Base-by-base conservation (phyloP, 1,139 yeast species). In the Petasospora rhodanensis region DNA sequence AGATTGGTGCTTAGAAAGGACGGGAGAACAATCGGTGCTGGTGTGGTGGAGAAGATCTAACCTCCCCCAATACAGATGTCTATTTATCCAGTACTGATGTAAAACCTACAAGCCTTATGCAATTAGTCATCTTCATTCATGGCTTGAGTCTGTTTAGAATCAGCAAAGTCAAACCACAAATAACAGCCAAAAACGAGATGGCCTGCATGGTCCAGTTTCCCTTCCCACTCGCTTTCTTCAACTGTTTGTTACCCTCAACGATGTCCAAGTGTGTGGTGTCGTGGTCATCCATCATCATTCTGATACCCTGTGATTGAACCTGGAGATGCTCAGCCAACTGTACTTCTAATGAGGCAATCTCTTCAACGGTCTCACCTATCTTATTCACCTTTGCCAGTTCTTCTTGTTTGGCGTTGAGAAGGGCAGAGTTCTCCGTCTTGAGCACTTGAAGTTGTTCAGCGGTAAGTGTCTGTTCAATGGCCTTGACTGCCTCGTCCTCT, bases 11-110 rank as follows among this genome's bases (percentile, higher is more conserved):
- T 91, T 28, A 76, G 98, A 52, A 76, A 81, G 49, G 95, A 85
- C 47, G 96, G 97, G 3, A 54, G 66, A 18, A 86, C 96, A 0
- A 72, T 91, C 30, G 97, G 95, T 8, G 96, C 96, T 0, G 97
- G 97, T 18, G 68, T 66, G 2, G 77, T 79, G 17, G 54, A 50
- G 32, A 39, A 34, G 17, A 27, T 41, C 14, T 30, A 21, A 32
- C n/a, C n/a, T 13, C n/a, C n/a, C n/a, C n/a, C n/a, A n/a, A n/a
- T n/a, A n/a, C n/a, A n/a, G n/a, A n/a, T n/a, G n/a, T n/a, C n/a
- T n/a, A n/a, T n/a, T n/a, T n/a, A n/a, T n/a, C n/a, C n/a, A n/a
- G n/a, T n/a, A n/a, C n/a, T n/a, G n/a, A n/a, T n/a, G n/a, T n/a
- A n/a, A n/a, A n/a, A n/a, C n/a, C n/a, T n/a, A n/a, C n/a, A n/a